Evolutionary conservation across 2,329 filamentous ascomycete species (phyloP).

Genomic region (Penicillium sp.): DNA sequence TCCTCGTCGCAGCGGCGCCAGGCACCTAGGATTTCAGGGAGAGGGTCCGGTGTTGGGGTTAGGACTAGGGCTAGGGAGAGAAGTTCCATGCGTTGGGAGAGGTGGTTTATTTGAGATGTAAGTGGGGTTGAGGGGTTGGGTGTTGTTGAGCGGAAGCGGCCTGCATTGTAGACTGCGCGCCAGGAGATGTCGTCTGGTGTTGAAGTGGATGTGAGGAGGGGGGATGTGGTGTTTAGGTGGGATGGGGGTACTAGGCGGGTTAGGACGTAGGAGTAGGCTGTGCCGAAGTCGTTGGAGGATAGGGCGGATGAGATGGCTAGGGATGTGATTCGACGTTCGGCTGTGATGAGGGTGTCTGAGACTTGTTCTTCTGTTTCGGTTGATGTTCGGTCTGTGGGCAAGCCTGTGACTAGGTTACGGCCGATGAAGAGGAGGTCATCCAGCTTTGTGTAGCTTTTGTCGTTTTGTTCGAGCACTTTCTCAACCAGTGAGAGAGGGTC

Average conservation of each 20-base stretch:
- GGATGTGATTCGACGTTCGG: slow-evolving; percentile 49
- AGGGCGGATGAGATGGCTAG: slow-evolving; percentile 50
- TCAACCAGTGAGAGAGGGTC: slow-evolving; percentile 61
- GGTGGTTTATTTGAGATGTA: slow-evolving; percentile 51
- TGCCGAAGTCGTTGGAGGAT: slow-evolving; percentile 53
- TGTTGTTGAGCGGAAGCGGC: slow-evolving; percentile 51
- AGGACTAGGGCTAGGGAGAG: slow-evolving; percentile 63
- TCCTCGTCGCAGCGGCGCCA: slow-evolving; percentile 67
- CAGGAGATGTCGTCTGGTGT: slow-evolving; percentile 60
- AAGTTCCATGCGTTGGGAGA: slow-evolving; percentile 66
- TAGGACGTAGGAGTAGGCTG: slow-evolving; percentile 66
- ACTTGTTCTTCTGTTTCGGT: slow-evolving; percentile 17
- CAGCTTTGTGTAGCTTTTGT: slow-evolving; percentile 62
- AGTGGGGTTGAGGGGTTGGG: slow-evolving; percentile 32
- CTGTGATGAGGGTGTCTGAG: slow-evolving; percentile 36
- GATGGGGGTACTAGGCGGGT: slow-evolving; percentile 53
- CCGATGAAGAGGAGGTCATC: slow-evolving; percentile 65
- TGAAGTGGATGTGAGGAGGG: slow-evolving; percentile 18
- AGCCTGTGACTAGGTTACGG: slow-evolving; percentile 55
- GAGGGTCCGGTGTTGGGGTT: slow-evolving; percentile 54
- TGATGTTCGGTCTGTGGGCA: slow-evolving; percentile 31
- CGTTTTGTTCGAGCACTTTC: slow-evolving; percentile 63
- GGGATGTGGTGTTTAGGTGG: slow-evolving; percentile 31
- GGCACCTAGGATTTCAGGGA: slow-evolving; percentile 62
- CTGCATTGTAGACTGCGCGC: slow-evolving; percentile 64